These are phyloP conservation scores for Pseudogymnoascus sp. DNA, from an alignment of 2,329 filamentous ascomycete genomes.

Conservation along the genomic window DNA sequence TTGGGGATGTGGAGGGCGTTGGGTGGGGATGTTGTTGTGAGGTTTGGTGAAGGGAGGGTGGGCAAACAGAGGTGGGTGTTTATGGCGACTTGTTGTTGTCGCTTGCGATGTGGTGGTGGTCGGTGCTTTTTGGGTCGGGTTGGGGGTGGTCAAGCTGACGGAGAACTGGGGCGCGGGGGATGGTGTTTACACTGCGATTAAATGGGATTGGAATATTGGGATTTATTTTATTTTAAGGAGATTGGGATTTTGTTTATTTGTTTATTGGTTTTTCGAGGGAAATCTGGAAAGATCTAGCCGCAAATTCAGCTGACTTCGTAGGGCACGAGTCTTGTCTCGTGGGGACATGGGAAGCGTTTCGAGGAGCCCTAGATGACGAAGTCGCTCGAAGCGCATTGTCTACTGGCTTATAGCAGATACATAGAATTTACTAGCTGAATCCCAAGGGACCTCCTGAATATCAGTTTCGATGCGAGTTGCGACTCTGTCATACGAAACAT, in stretches of 20 bases:
- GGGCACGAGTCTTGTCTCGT: background rate
- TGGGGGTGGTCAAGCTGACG: background rate
- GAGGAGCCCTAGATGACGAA: background rate
- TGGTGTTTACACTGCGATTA: background rate
- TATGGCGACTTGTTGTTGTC: conserved; percentile 1
- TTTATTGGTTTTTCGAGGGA: background rate
- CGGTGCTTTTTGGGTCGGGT: conserved; percentile 1
- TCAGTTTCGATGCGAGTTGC: background rate
- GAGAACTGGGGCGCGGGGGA: background rate
- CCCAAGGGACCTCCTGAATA: conserved; percentile 3
- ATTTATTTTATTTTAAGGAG: background rate
- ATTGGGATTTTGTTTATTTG: background rate
- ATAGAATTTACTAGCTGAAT: background rate
- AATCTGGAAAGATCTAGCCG: background rate
- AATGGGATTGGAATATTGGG: background rate
- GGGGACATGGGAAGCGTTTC: background rate
- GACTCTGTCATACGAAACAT: background rate
- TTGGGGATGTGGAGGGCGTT: background rate
- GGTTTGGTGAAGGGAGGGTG: background rate
- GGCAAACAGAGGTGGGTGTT: conserved; percentile 2
- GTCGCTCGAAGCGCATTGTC: background rate
- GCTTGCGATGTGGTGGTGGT: conserved; percentile 1
- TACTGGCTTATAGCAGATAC: background rate
- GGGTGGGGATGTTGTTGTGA: background rate
- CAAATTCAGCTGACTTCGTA: background rate